Percentiles rank a stretch among this genome's conserved stretches.
These are phyloP conservation scores for Sechiopsis laciniata DNA, from an alignment of 306 rosid genomes.

Conservation along the genomic window DNA sequence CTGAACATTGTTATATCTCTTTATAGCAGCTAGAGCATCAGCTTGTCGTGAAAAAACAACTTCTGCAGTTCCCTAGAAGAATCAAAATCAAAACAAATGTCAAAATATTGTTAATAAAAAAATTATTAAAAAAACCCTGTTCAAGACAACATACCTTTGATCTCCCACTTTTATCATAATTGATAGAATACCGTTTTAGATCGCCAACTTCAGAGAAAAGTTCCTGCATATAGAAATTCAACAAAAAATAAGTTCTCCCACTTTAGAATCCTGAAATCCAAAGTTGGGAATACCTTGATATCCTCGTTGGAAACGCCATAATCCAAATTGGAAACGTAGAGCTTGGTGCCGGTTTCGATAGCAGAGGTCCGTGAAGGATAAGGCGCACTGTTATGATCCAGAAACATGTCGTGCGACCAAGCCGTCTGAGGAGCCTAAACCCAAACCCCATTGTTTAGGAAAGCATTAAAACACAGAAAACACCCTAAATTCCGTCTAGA, in stretches of 20 bases:
- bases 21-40: conserved; percentile 87
- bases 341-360: conserved; percentile 88
- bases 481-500: background rate
- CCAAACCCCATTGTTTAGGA: conserved; percentile 23
- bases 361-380: conserved; percentile 55
- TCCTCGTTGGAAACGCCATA: conserved; percentile 93
- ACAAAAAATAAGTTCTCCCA: background rate
- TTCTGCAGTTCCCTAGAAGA: conserved; percentile 87
- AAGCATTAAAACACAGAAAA: background rate
- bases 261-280: background rate
- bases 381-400: conserved; percentile 44
- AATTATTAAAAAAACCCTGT: conserved; percentile 13
- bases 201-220: conserved; percentile 91
- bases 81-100: conserved; percentile 31
- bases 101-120: conserved; percentile 26
- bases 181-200: conserved; percentile 65
- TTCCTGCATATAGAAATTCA: conserved; percentile 47
- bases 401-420: conserved; percentile 84
- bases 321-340: conserved; percentile 78
- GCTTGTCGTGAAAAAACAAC: conserved; percentile 69
- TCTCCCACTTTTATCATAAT: conserved; percentile 93
- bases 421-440: conserved; percentile 80
- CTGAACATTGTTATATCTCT: conserved; percentile 89
- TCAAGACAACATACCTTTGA: conserved; percentile 65
- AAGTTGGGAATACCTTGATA: conserved; percentile 55